Evolutionary conservation across 805 yeast species (phyloP).

Genomic region (Sporopachydermia quercuum): DNA sequence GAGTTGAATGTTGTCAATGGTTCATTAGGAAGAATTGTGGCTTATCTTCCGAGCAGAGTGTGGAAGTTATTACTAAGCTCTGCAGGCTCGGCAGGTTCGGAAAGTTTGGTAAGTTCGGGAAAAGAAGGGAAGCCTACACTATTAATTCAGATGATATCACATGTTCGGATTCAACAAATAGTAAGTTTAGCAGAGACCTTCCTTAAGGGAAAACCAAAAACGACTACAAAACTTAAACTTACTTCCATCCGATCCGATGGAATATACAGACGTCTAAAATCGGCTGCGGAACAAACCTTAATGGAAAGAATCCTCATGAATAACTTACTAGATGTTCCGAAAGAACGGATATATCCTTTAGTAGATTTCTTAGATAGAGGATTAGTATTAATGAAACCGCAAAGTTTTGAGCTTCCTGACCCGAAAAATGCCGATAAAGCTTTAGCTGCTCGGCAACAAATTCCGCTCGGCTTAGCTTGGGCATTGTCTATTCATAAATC

Average conservation of each 20-base stretch:
- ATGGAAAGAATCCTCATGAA: not conserved
- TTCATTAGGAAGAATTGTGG: slow-evolving; percentile 54
- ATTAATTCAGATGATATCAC: not conserved
- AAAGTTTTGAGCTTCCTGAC: slow-evolving; percentile 1
- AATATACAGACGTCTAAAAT: not conserved
- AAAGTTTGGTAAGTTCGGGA: not conserved
- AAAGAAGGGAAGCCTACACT: too few relatives aligned
- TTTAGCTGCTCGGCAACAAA: slow-evolving; percentile 33
- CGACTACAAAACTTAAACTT: not conserved
- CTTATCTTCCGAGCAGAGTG: slow-evolving; percentile 20
- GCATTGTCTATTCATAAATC: slow-evolving; percentile 75
- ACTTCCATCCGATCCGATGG: not conserved
- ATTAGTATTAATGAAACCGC: not conserved
- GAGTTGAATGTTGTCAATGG: slow-evolving; percentile 57
- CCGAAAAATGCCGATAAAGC: slow-evolving; percentile 5
- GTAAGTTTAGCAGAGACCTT: not conserved
- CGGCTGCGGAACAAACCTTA: not conserved
- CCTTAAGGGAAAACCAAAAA: not conserved
- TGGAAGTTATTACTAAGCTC: not conserved
- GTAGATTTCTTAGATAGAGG: slow-evolving; percentile 2
- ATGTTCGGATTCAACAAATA: not conserved
- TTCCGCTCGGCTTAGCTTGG: slow-evolving; percentile 68
- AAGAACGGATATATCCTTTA: not conserved
- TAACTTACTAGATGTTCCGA: not conserved
- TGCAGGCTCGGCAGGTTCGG: not conserved